Conservation (phyloP, 2,329 filamentous ascomycete species). For the Monosporascus sp. region DNA sequence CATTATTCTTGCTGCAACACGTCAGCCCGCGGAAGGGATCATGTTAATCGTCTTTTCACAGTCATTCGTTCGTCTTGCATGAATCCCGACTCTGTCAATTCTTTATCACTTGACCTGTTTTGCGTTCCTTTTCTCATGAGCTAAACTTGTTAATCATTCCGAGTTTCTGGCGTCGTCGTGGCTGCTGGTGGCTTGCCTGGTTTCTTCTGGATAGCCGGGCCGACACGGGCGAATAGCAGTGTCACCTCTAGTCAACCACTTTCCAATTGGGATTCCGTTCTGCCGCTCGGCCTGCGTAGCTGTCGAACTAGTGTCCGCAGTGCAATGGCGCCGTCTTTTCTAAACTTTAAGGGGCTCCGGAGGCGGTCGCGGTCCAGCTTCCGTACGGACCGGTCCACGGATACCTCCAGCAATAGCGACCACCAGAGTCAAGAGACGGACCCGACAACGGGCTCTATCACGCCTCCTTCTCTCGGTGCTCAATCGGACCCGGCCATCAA, state of each 20-base stretch:
- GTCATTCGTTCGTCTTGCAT: no score
- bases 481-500: constrained; percentile 62
- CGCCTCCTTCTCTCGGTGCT: constrained; percentile 67
- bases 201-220: background rate
- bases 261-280: background rate
- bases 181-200: background rate
- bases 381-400: constrained; percentile 57
- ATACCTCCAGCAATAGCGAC: constrained; percentile 56
- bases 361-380: constrained; percentile 73
- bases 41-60: no score
- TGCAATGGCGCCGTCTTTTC: constrained; percentile 58
- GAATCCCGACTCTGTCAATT: no score
- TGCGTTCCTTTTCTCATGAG: background rate
- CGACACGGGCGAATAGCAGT: background rate
- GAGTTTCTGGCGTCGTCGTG: background rate
- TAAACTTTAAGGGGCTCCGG: constrained; percentile 65
- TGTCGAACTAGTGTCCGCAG: background rate
- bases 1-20: no score
- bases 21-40: no score
- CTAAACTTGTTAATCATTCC: background rate
- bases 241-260: background rate
- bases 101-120: background rate
- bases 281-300: constrained; percentile 5
- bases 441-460: constrained; percentile 64
- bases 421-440: constrained; percentile 52